These are phyloP conservation scores for Pochonia chlamydosporia DNA, from an alignment of 2,329 filamentous ascomycete species.

Conservation along the genomic window DNA sequence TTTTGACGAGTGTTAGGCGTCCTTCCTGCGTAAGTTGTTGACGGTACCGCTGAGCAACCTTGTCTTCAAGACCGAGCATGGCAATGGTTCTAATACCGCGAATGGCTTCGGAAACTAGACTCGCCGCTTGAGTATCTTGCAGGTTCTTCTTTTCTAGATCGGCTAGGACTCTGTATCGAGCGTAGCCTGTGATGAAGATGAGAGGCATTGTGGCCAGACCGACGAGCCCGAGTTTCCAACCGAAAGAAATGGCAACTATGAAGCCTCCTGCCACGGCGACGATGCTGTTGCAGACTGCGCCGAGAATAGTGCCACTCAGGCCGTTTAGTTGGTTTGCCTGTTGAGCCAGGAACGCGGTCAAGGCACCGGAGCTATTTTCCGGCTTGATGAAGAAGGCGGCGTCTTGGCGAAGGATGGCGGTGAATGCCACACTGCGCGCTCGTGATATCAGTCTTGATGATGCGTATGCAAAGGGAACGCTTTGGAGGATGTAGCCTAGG, in stretches of 20 bases:
- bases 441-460: neutral
- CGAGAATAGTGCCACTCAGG: slow-evolving; percentile 37
- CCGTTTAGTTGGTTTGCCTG: slow-evolving; percentile 37
- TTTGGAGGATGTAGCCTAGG: neutral
- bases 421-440: slow-evolving; percentile 15
- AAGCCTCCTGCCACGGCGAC: slow-evolving; percentile 33
- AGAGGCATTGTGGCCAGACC: slow-evolving; percentile 35
- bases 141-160: neutral
- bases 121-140: neutral
- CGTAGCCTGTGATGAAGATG: slow-evolving; percentile 32
- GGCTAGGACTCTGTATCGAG: slow-evolving; percentile 29
- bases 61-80: neutral
- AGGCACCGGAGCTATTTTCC: slow-evolving; percentile 26
- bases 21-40: slow-evolving; percentile 15
- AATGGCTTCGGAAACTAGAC: neutral
- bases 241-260: slow-evolving; percentile 32
- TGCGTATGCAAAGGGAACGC: neutral
- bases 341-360: slow-evolving; percentile 24
- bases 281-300: slow-evolving; percentile 33
- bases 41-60: neutral
- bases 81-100: neutral
- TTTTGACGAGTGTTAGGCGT: slow-evolving; percentile 16
- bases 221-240: slow-evolving; percentile 41
- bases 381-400: slow-evolving; percentile 31
- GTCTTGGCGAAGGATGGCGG: slow-evolving; percentile 29